These are phyloP conservation scores for Amanita inopinata DNA, from an alignment of 768 basidiomycete genomes.

Conservation along the genomic window DNA sequence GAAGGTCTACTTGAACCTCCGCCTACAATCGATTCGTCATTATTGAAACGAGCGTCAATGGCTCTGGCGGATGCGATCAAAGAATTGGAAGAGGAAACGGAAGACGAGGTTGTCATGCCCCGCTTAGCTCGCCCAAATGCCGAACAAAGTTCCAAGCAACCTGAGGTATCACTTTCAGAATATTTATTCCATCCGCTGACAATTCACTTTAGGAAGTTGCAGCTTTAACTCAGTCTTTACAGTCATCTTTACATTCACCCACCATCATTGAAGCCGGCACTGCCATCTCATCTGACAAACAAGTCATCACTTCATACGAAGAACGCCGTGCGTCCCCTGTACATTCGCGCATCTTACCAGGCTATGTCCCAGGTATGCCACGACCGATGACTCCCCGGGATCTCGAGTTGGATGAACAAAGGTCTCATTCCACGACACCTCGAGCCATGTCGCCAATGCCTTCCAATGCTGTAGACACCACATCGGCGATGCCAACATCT, in stretches of 20 bases:
- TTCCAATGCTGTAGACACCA: conserved; percentile 22
- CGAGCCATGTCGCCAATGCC: conserved; percentile 62
- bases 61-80: conserved; percentile 70
- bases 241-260: conserved; percentile 8
- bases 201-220: not conserved
- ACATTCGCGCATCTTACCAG: conserved; percentile 57
- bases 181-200: not conserved
- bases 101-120: conserved; percentile 72
- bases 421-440: conserved; percentile 68
- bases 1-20: conserved; percentile 25
- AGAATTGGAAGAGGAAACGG: conserved; percentile 67
- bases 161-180: conserved; percentile 1
- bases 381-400: conserved; percentile 87
- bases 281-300: conserved; percentile 61
- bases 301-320: conserved; percentile 35
- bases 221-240: conserved; percentile 1
- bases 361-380: conserved; percentile 87
- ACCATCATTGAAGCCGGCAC: conserved; percentile 51
- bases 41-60: conserved; percentile 56
- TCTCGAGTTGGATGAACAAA: conserved; percentile 60
- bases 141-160: not conserved
- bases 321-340: conserved; percentile 51
- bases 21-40: conserved; percentile 33
- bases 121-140: conserved; percentile 27
- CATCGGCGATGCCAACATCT: conserved; percentile 23